Percentiles rank a stretch among this genome's conserved stretches.
Conservation (phyloP, 225 moss, liverwort and hornwort genomes). For the Physcomitrellopsis africana region DNA sequence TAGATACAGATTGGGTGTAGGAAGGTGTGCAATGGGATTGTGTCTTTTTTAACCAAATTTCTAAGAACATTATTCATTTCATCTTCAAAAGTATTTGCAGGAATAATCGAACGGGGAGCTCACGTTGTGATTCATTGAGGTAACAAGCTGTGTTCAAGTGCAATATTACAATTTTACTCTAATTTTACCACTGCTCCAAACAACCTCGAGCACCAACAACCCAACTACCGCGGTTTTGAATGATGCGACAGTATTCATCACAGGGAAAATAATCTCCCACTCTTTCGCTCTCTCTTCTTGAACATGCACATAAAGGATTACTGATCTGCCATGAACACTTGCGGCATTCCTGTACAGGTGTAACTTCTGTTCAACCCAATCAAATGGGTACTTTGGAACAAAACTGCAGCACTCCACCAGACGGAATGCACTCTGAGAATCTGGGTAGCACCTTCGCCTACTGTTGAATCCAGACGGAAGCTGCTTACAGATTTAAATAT, state of each 20-base stretch:
- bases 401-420: constrained; percentile 8
- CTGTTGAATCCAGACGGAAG: constrained; percentile 11
- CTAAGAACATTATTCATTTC: too few relatives aligned
- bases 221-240: too few relatives aligned
- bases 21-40: too few relatives aligned
- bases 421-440: background rate
- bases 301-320: constrained; percentile 26
- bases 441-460: background rate
- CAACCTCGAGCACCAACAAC: too few relatives aligned
- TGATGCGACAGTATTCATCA: constrained; percentile 7
- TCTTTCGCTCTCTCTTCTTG: background rate
- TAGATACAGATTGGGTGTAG: too few relatives aligned
- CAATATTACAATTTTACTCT: too few relatives aligned
- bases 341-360: constrained; percentile 21
- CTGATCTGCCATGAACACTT: constrained; percentile 25
- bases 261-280: constrained; percentile 12
- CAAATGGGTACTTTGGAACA: constrained; percentile 29
- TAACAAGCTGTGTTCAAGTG: too few relatives aligned
- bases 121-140: too few relatives aligned
- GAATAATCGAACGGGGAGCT: too few relatives aligned
- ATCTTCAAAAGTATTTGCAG: too few relatives aligned
- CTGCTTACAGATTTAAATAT: constrained; percentile 11
- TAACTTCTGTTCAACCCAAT: constrained; percentile 34
- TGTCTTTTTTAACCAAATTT: too few relatives aligned
- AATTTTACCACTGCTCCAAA: too few relatives aligned